Evolutionary conservation across 139 green algal genomes (phyloP), one percentile per base, ranked within the genome.

Genomic region (Marvania coccoides): DNA sequence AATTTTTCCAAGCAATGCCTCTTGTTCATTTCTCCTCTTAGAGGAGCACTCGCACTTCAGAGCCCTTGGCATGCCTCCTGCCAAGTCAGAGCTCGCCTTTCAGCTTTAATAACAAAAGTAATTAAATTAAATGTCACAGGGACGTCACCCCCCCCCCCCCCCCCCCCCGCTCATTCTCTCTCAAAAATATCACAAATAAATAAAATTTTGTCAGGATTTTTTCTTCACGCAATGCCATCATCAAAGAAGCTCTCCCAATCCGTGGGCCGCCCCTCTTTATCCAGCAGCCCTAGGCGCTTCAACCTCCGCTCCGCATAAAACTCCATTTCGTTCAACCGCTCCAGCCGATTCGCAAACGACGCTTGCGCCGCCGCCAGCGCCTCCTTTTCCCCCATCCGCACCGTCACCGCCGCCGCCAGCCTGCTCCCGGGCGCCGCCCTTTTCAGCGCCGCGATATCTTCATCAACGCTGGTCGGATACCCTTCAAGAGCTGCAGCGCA

Each of bases 231-330:
- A 28, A 82, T 76, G n/a, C 61, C 59, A 33, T 82, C 78, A 36
- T 85, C 74, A 61, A 92, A 92, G 60, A 90, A 92, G 34, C 48
- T 64, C 63, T 89, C 80, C 56, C 82, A 92, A 10, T 84, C 88
- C 14, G 82, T 93, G 3, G 77, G 86, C 3, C 68, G 70, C 19
- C 84, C 87, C 45, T 84, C 68, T 35, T 93, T 86, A 62, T 96
- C 88, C 64, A 96, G 71, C 30, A 96, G 77, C 13, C 87, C 87
- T 63, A 96, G 73, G 12, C 77, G 48, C 76, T 88, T 87, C 34
- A 96, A 71, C 24, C 90, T 62, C 42, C 87, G 73, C 74, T 96
- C 90, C 62, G 69, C 71, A 61, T 95, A 95, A 63, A 89, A 96
- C 48, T 88, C 88, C 61, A 95, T 71, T 47, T 81, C 82, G 23